Evolutionary conservation across 176 grass and related monocot species (phyloP).

Genomic region (Aechmea fasciata): DNA sequence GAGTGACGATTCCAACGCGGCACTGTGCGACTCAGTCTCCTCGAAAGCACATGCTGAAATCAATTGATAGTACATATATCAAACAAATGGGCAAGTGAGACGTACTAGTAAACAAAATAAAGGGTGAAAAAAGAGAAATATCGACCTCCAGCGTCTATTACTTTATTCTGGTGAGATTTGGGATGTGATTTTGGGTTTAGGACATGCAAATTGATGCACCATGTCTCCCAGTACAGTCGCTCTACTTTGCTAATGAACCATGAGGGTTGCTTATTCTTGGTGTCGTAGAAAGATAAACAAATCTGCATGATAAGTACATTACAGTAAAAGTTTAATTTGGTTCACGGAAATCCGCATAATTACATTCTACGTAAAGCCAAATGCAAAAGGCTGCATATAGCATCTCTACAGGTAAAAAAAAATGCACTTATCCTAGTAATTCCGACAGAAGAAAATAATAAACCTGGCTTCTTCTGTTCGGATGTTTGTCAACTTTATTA

Average conservation of each 20-base stretch:
- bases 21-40: slow-evolving; percentile 13
- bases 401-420: not conserved
- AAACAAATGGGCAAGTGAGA: slow-evolving; percentile 7
- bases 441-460: not conserved
- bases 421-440: not conserved
- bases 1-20: slow-evolving; percentile 24
- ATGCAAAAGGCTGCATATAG: not conserved
- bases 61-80: not conserved
- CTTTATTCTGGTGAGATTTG: slow-evolving; percentile 29
- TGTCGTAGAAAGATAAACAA: slow-evolving; percentile 35
- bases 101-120: not conserved
- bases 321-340: not conserved
- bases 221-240: slow-evolving; percentile 29
- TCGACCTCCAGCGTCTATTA: slow-evolving; percentile 25
- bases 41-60: slow-evolving; percentile 17
- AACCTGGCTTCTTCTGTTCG: slow-evolving; percentile 36
- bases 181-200: slow-evolving; percentile 23
- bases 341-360: not conserved
- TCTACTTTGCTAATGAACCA: slow-evolving; percentile 34
- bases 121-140: slow-evolving; percentile 5
- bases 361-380: not conserved
- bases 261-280: slow-evolving; percentile 22
- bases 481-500: slow-evolving; percentile 28
- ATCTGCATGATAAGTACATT: slow-evolving; percentile 22
- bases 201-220: slow-evolving; percentile 35